Percentiles rank a stretch among this genome's conserved stretches.
Conservation (phyloP, 495 filamentous ascomycete genomes). For the Schizothecium vesticola region DNA sequence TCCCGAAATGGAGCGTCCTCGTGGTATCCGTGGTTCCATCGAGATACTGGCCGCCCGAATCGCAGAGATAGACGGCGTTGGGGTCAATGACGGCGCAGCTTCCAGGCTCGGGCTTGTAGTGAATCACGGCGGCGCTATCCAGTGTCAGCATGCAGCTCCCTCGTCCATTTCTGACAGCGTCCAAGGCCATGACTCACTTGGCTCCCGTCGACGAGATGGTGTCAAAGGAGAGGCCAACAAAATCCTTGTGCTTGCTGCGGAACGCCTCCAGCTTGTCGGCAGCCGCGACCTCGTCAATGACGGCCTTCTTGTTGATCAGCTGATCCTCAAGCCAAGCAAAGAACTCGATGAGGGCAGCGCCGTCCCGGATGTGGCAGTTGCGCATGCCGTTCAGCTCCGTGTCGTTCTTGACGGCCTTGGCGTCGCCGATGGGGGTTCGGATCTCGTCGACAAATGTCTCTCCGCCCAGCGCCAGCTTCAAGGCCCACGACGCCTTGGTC, state of each 20-base stretch:
- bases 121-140: conserved; percentile 76
- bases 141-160: conserved; percentile 5
- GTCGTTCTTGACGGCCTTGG: conserved; percentile 97
- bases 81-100: conserved; percentile 83
- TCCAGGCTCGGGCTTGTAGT: conserved; percentile 88
- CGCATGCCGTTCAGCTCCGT: conserved; percentile 89
- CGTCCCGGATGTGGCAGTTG: conserved; percentile 88
- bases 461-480: conserved; percentile 84
- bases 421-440: conserved; percentile 83
- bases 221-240: conserved; percentile 88
- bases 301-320: conserved; percentile 63
- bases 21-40: conserved; percentile 98
- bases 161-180: background rate
- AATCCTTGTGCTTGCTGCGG: conserved; percentile 73
- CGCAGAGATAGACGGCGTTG: conserved; percentile 85
- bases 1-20: conserved; percentile 85
- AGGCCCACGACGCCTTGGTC: conserved; percentile 87
- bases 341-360: conserved; percentile 84
- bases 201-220: conserved; percentile 94
- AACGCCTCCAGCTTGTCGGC: conserved; percentile 86
- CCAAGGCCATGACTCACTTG: conserved; percentile 49
- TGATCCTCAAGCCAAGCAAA: conserved; percentile 97
- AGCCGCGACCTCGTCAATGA: conserved; percentile 80
- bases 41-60: conserved; percentile 90
- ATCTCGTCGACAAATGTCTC: conserved; percentile 80